Evolutionary conservation across 805 yeast species (phyloP).

Genomic region (Saturnispora silvae): DNA sequence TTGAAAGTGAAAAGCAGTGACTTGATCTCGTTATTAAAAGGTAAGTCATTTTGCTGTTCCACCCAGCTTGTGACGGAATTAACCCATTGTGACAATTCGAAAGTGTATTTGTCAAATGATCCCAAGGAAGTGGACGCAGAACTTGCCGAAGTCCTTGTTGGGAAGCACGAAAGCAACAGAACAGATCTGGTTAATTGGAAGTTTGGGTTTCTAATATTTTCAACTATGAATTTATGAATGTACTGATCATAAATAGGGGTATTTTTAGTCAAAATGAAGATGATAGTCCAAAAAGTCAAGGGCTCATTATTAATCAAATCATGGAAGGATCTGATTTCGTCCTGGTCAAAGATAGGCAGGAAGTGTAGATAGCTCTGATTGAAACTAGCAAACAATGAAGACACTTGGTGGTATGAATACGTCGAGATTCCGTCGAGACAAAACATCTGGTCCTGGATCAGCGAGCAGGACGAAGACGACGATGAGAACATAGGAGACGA

Average conservation of each 20-base stretch:
- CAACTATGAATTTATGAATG: too few relatives aligned
- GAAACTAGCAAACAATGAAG: conserved; percentile 13
- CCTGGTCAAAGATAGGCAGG: conserved; percentile 22
- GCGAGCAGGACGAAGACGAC: too few relatives aligned
- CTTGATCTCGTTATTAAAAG: conserved; percentile 15
- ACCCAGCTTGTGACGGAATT: conserved; percentile 12
- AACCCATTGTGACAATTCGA: conserved; percentile 18
- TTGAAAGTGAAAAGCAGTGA: conserved; percentile 22
- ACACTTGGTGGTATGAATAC: too few relatives aligned
- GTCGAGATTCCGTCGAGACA: too few relatives aligned
- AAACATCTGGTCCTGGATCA: too few relatives aligned
- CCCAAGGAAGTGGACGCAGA: too few relatives aligned
- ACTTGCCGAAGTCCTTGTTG: too few relatives aligned
- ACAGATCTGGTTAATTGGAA: conserved; percentile 16
- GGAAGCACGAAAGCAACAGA: conserved; percentile 20
- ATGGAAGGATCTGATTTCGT: too few relatives aligned
- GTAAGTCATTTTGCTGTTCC: conserved; percentile 6
- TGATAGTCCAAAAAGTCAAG: conserved; percentile 26
- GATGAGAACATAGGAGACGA: too few relatives aligned
- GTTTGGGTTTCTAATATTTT: background rate
- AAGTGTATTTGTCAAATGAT: conserved; percentile 15
- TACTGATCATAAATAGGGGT: conserved; percentile 12
- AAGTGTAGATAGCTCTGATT: conserved; percentile 15
- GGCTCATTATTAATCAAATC: too few relatives aligned
- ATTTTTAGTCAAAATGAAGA: conserved; percentile 16